A percentile compares a stretch with the other conserved stretches of the same genome.
Conservation (phyloP, 345 rosid genomes). For the Lenwebbia sp. region DNA sequence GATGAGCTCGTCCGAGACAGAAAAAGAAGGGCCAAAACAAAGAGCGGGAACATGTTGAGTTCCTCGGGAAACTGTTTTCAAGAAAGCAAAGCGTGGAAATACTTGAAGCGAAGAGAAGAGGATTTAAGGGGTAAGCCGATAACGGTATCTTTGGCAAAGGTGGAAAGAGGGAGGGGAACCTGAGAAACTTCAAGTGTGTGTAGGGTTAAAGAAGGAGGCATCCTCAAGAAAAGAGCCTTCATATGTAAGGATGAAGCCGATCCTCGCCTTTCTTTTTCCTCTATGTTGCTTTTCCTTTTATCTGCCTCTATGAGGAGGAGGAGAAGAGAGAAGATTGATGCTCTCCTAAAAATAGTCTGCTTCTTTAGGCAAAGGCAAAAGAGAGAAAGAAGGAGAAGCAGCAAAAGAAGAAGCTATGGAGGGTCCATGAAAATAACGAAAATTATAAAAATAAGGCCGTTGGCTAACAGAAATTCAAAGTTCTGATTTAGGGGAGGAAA, state of each 20-base stretch:
- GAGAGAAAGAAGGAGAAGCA: background rate
- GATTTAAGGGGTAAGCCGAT: constrained; percentile 17
- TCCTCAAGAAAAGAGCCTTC: constrained; percentile 30
- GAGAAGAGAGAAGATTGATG: constrained; percentile 4
- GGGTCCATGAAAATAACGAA: background rate
- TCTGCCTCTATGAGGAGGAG: constrained; percentile 12
- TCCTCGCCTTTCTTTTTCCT: constrained; percentile 27
- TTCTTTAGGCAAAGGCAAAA: constrained; percentile 14
- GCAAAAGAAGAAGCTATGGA: background rate
- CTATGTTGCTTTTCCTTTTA: background rate
- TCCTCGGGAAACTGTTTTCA: constrained; percentile 1
- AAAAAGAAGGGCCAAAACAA: constrained; percentile 30
- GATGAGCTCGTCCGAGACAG: constrained; percentile 13
- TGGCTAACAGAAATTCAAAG: constrained; percentile 46
- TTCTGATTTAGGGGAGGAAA: constrained; percentile 15
- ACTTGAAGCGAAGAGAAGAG: constrained; percentile 19
- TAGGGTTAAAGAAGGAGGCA: background rate
- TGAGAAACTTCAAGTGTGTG: constrained; percentile 29
- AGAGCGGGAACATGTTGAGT: constrained; percentile 37
- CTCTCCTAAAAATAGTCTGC: constrained; percentile 3
- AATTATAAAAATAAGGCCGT: constrained; percentile 10
- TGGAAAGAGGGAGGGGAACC: constrained; percentile 40
- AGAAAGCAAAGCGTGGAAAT: constrained; percentile 23
- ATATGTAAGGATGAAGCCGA: constrained; percentile 44
- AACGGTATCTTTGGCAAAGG: constrained; percentile 18